Base-by-base conservation (phyloP, 2,329 filamentous ascomycete species). In the Alternaria atra region DNA sequence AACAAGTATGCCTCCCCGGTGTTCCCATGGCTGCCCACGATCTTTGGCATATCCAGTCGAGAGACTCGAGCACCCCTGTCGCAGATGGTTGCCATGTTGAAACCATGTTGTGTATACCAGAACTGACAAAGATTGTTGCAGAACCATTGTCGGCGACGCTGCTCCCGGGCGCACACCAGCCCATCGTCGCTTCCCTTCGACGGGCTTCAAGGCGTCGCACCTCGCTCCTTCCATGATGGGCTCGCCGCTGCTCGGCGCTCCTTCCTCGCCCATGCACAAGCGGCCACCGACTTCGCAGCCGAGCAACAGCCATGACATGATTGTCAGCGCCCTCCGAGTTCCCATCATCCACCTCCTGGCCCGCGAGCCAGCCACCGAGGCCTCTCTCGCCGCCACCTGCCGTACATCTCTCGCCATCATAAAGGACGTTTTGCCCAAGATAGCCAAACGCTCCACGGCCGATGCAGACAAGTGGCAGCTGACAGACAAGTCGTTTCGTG, bases 401-500 rank as follows among this genome's bases (percentile, higher is more conserved):
- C 71, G 73, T 40, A 71, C 71, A 13, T 73, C 74, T 10, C 52
- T 64, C 9, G 61, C 70, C 55, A 74, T 65, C 61, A 58, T 77
- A 32, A 67, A 71, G 35, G 74, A 77, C 37, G 62, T 77, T n/a
- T 61, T 79, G 17, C 70, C 73, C 60, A 88, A 87, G 74, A 82
- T 87, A 67, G 86, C 83, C 13, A 80, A 81, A 57, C 81, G 84
- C 65, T 82, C 82, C 50, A 77, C 82, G 43, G 77, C 84, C 39
- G 82, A 82, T 17, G 77, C 82, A 58, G 73, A 75, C 20, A 75
- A 73, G 59, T 78, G 75, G 75, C 74, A 77, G 67, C 79, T 90
- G 63, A 83, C 79, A 34, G 87, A 89, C 74, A 86, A 86, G 69
- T 77, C 80, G 15, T 90, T 85, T 73, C 86, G 86, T 68, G 87